phyloP scores from a whole-genome alignment of 192 early-diverging fungal species.

The Tieghemiomyces parasiticus region DNA sequence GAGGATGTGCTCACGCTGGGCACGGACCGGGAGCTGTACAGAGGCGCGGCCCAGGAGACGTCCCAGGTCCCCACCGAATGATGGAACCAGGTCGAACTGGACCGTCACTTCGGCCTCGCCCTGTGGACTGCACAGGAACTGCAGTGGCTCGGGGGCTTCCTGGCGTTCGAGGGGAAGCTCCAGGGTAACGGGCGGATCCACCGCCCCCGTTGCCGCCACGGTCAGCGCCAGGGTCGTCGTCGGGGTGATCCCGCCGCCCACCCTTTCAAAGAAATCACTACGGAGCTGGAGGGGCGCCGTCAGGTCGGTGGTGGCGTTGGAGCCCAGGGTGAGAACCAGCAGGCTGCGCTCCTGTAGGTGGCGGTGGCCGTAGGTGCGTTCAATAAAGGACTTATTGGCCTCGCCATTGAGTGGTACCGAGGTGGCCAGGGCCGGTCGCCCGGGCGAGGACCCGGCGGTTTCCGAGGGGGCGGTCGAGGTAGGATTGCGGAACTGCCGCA shows the following conservation, averaged over 20 bases:
- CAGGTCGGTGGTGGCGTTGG: constrained; percentile 33
- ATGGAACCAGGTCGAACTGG: neutral
- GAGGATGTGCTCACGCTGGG: neutral
- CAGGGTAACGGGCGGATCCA: neutral
- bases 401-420: constrained; percentile 13
- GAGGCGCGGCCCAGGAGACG: neutral
- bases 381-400: constrained; percentile 20
- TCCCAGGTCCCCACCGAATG: neutral
- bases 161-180: neutral
- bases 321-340: constrained; percentile 48
- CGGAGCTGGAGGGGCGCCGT: neutral
- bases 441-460: neutral
- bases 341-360: constrained; percentile 41
- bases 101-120: neutral
- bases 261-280: neutral
- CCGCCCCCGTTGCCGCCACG: neutral
- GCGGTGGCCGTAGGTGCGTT: constrained; percentile 41
- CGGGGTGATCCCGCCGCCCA: neutral
- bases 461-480: neutral
- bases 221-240: neutral
- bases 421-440: no score
- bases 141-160: neutral
- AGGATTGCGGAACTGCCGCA: neutral
- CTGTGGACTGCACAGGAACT: constrained; percentile 1
- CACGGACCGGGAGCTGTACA: neutral